These are phyloP conservation scores for Plectosphaerella plurivora DNA, from an alignment of 2,329 filamentous ascomycete species.

Conservation along the genomic window DNA sequence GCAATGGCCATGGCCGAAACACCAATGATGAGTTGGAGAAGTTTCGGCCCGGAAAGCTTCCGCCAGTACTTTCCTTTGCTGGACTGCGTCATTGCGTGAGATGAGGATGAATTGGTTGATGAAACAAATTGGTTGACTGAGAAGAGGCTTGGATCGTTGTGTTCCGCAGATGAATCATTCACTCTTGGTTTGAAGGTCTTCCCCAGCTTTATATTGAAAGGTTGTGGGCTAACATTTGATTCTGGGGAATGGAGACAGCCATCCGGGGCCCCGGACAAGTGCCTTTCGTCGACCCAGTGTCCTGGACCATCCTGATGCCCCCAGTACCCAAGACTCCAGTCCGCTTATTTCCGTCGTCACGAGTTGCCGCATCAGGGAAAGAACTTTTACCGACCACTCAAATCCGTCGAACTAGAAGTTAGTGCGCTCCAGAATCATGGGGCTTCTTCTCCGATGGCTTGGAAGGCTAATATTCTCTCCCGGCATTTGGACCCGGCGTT, in stretches of 20 bases:
- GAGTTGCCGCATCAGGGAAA: neutral
- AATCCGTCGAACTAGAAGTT: neutral
- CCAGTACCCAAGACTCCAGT: neutral
- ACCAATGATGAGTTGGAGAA: constrained; percentile 9
- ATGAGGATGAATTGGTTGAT: neutral
- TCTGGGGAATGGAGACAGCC: neutral
- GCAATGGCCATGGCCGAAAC: constrained; percentile 27
- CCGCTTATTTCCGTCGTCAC: neutral
- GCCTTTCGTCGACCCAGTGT: neutral
- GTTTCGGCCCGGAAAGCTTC: neutral
- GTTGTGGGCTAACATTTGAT: neutral
- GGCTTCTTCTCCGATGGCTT: neutral
- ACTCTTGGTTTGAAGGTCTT: neutral
- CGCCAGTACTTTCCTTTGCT: constrained; percentile 1
- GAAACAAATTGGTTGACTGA: neutral
- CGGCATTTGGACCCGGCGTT: neutral
- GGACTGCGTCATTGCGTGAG: neutral
- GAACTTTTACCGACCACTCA: neutral
- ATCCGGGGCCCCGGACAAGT: neutral
- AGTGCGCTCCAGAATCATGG: neutral
- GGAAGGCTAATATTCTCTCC: neutral
- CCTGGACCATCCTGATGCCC: neutral
- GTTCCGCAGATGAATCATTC: neutral
- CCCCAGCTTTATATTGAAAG: neutral
- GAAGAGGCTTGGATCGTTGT: neutral